These are phyloP conservation scores for Coemansia sp. DNA, from an alignment of 192 early-diverging fungal species.

Conservation along the genomic window DNA sequence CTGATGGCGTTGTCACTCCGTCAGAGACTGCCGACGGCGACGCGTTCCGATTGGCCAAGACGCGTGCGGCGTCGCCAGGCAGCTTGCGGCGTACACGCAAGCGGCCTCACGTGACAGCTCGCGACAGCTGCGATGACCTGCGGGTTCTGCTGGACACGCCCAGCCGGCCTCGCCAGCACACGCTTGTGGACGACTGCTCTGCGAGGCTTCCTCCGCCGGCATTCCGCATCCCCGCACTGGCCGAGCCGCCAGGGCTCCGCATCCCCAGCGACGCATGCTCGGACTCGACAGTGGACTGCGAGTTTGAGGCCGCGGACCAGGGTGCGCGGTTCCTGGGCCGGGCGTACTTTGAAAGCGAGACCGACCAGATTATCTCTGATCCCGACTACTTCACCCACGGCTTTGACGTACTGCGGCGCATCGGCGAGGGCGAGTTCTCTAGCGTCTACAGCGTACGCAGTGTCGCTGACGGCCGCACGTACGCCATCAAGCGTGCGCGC, in stretches of 20 bases:
- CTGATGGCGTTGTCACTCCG: neutral
- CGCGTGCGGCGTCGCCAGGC: constrained; percentile 43
- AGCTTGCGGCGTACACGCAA: constrained; percentile 47
- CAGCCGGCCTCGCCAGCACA: constrained; percentile 43
- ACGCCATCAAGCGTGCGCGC: constrained; percentile 81
- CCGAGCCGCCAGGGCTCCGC: no score
- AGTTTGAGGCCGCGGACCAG: no score
- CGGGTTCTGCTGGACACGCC: constrained; percentile 33
- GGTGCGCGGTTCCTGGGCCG: constrained; percentile 39
- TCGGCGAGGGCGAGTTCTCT: constrained; percentile 83
- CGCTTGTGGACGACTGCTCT: constrained; percentile 45
- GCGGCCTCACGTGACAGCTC: constrained; percentile 30
- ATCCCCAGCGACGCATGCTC: constrained; percentile 16
- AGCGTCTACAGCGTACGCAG: constrained; percentile 75
- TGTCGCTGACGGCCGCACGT: constrained; percentile 59
- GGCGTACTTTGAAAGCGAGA: constrained; percentile 30
- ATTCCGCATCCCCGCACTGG: constrained; percentile 29
- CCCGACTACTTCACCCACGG: constrained; percentile 68
- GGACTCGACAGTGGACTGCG: neutral
- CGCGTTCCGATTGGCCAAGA: constrained; percentile 44
- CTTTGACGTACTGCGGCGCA: constrained; percentile 60
- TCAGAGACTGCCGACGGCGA: constrained; percentile 19
- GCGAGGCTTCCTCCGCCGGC: constrained; percentile 26
- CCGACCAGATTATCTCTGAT: no score
- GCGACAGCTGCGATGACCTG: constrained; percentile 8